These are phyloP conservation scores for Epichloe gansuensis DNA, from an alignment of 2,329 filamentous ascomycete genomes.

Conservation along the genomic window DNA sequence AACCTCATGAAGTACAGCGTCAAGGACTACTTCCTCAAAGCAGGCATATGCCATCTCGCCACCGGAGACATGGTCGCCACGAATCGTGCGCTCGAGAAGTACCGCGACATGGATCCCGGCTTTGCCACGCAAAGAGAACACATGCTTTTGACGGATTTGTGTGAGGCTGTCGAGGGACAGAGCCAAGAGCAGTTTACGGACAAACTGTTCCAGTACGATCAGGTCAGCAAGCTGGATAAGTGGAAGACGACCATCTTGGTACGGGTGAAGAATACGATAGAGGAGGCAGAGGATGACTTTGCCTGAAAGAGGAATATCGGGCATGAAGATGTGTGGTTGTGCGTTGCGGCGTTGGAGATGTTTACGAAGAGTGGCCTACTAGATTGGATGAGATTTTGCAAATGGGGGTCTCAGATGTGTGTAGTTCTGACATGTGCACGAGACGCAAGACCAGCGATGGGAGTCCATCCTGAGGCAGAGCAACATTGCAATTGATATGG, in stretches of 20 bases:
- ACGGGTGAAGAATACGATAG: constrained; percentile 72
- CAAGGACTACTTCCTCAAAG: constrained; percentile 92
- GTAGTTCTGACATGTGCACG: too few relatives aligned
- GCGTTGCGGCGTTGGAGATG: neutral
- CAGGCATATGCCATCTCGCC: constrained; percentile 78
- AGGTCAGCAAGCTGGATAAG: constrained; percentile 86
- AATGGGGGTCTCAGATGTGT: neutral
- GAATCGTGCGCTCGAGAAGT: constrained; percentile 69
- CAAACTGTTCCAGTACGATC: constrained; percentile 79
- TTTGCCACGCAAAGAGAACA: constrained; percentile 72
- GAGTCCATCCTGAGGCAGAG: too few relatives aligned
- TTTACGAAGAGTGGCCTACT: neutral
- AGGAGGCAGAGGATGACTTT: constrained; percentile 38
- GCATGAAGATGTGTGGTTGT: neutral
- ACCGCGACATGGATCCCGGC: constrained; percentile 64
- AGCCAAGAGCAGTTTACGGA: constrained; percentile 78
- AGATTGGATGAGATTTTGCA: neutral
- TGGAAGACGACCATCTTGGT: constrained; percentile 89
- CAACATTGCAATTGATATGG: too few relatives aligned
- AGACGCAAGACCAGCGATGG: too few relatives aligned
- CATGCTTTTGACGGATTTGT: constrained; percentile 67
- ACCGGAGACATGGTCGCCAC: constrained; percentile 63
- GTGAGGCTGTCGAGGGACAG: constrained; percentile 60
- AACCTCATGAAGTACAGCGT: constrained; percentile 89
- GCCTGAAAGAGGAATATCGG: constrained; percentile 16